Evolutionary conservation across 164 flowering plant genomes (phyloP), one percentile per base, ranked within the genome.

Genomic region (Paratinospora sagittata): DNA sequence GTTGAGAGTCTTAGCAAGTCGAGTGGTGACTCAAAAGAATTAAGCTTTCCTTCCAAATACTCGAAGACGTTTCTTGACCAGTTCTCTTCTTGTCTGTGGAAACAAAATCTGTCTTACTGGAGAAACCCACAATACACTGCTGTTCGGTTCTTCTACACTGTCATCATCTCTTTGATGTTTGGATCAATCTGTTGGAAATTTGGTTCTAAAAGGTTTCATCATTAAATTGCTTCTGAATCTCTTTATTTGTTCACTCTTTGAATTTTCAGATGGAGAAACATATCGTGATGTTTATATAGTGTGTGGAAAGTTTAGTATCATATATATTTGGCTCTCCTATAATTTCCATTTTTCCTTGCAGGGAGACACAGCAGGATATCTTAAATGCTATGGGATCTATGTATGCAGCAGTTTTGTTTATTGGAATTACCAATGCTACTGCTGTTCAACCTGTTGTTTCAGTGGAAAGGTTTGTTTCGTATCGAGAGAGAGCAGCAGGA

Each of bases 371-470:
- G 76, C 96, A 90, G 82, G 93, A 93, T 71, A 73, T 93, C 65
- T 82, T 82, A 23, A 91, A 95, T 82, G 96, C 99, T 41, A 89
- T 95, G 97, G 99, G 98, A 67, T 91, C 99, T 73, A 81, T 95
- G 93, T 95, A 95, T 77, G 86, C 89, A 16, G 99, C 99, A 13
- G 87, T 95, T 47, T 76, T 96, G 37, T 96, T 96, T 73, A 83
- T 93, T 69, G 98, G 99, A 60, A 77, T 96, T 43, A 93, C 99
- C 63, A 96, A 96, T 79, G 95, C 79, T 45, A 80, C 89, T 47
- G 90, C 98, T 41, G 96, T 88, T 81, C 98, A 93, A 75, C 99
- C 98, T 36, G 99, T 95, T 69, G 93, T 96, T 75, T 96, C 97
- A 73, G 78, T 89, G 19, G 99, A 96, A 81, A 87, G 98, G 88